phyloP scores from a whole-genome alignment of 2,329 filamentous ascomycete species.

The Leptographium galeiforme region DNA sequence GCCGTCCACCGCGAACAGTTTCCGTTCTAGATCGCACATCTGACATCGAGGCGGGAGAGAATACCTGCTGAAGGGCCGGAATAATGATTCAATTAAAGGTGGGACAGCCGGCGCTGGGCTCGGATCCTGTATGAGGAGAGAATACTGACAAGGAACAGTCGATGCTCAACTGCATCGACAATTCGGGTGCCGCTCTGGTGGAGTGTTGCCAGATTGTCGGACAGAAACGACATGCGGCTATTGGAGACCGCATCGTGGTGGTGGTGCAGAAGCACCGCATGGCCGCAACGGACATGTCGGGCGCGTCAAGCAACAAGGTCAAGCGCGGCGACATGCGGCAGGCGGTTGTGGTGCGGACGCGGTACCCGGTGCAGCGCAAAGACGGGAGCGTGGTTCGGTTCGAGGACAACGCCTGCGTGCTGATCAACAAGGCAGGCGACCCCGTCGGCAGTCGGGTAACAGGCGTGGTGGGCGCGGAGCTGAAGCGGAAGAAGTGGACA shows the following conservation, averaged over 20 bases:
- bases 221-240: conserved; percentile 76
- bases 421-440: conserved; percentile 94
- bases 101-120: not conserved
- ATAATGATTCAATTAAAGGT: conserved; percentile 76
- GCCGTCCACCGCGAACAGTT: not conserved
- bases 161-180: conserved; percentile 99
- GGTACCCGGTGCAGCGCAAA: conserved; percentile 70
- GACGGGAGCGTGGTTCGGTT: conserved; percentile 89
- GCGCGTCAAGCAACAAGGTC: conserved; percentile 75
- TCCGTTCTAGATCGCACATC: not conserved
- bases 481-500: conserved; percentile 90
- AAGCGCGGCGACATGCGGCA: conserved; percentile 93
- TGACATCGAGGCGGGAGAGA: not conserved
- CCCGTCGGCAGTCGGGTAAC: conserved; percentile 88
- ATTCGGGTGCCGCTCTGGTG: conserved; percentile 92
- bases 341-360: conserved; percentile 85
- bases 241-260: conserved; percentile 93
- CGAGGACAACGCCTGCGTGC: conserved; percentile 94
- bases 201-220: conserved; percentile 90
- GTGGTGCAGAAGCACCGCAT: conserved; percentile 95
- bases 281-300: conserved; percentile 57
- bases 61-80: not conserved
- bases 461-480: conserved; percentile 78
- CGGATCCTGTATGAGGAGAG: too few species aligned
- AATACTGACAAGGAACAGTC: conserved; percentile 42